Evolutionary conservation across 2,329 filamentous ascomycete genomes (phyloP).

Genomic region (Cladosporium velox): DNA sequence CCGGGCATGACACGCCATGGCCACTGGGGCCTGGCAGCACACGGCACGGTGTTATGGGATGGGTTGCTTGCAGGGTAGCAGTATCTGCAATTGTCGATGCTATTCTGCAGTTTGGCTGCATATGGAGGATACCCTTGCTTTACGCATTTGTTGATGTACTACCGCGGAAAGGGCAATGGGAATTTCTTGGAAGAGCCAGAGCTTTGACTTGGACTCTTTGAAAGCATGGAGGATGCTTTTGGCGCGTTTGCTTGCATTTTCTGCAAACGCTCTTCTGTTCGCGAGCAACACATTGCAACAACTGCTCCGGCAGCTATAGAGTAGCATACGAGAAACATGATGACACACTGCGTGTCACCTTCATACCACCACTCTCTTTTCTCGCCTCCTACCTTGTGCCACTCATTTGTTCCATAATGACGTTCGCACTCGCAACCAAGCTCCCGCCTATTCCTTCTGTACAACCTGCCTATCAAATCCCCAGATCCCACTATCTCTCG

Average conservation of each 20-base stretch:
- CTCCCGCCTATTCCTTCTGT: background rate
- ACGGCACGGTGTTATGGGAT: slow-evolving; percentile 8
- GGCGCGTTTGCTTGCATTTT: slow-evolving; percentile 12
- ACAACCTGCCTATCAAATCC: slow-evolving; percentile 6
- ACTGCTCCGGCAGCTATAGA: slow-evolving; percentile 3
- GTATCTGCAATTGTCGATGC: slow-evolving; percentile 9
- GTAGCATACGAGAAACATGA: slow-evolving; percentile 13
- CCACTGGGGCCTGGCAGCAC: background rate
- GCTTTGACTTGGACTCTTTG: background rate
- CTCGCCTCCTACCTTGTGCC: background rate
- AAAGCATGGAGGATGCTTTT: slow-evolving; percentile 12
- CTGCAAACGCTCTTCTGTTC: background rate
- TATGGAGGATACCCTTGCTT: slow-evolving; percentile 15
- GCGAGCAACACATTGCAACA: background rate
- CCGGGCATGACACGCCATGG: slow-evolving; percentile 6
- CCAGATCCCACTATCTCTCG: background rate
- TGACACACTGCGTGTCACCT: slow-evolving; percentile 11
- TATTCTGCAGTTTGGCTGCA: slow-evolving; percentile 8
- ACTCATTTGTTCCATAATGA: background rate
- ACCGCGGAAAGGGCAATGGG: background rate
- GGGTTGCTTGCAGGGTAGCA: slow-evolving; percentile 1
- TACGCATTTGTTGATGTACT: slow-evolving; percentile 14
- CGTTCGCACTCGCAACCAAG: background rate
- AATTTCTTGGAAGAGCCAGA: slow-evolving; percentile 4
- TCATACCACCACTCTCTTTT: background rate